Evolutionary conservation across 176 grass and related monocot genomes (phyloP).

Genomic region (Dendrocalamus sinicus): DNA sequence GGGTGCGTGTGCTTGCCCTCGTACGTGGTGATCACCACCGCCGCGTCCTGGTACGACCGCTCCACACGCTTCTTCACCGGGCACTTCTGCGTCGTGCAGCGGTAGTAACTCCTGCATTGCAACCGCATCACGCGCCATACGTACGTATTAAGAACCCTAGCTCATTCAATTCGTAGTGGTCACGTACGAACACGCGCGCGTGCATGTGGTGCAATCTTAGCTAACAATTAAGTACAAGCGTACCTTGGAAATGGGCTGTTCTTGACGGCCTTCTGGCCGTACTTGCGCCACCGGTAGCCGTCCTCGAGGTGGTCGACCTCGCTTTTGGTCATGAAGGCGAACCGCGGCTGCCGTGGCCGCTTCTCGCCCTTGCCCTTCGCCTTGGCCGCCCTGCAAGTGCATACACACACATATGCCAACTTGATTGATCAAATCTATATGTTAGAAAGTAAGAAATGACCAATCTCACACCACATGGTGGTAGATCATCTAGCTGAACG

Average conservation of each 20-base stretch:
- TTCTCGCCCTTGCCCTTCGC: conserved; percentile 76
- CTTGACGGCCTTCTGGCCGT: conserved; percentile 98
- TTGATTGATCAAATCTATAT: conserved; percentile 21
- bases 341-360: conserved; percentile 66
- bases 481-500: not conserved
- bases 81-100: conserved; percentile 97
- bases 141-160: not conserved
- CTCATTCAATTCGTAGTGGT: not conserved
- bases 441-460: not conserved
- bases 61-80: conserved; percentile 99
- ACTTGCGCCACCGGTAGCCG: conserved; percentile 96
- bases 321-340: conserved; percentile 98
- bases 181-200: not conserved
- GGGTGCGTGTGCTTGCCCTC: conserved; percentile 91
- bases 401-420: not conserved
- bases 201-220: not conserved
- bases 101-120: conserved; percentile 85
- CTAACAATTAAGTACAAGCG: not conserved
- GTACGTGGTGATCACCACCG: conserved; percentile 91
- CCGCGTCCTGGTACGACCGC: conserved; percentile 78
- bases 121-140: not conserved
- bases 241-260: conserved; percentile 95
- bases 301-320: conserved; percentile 94
- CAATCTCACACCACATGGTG: conserved; percentile 9
- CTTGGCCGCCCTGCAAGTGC: conserved; percentile 17